Percentiles rank a stretch among this genome's conserved stretches.
These are phyloP conservation scores for Calocera viscosa DNA, from an alignment of 768 basidiomycete genomes.

Conservation along the genomic window DNA sequence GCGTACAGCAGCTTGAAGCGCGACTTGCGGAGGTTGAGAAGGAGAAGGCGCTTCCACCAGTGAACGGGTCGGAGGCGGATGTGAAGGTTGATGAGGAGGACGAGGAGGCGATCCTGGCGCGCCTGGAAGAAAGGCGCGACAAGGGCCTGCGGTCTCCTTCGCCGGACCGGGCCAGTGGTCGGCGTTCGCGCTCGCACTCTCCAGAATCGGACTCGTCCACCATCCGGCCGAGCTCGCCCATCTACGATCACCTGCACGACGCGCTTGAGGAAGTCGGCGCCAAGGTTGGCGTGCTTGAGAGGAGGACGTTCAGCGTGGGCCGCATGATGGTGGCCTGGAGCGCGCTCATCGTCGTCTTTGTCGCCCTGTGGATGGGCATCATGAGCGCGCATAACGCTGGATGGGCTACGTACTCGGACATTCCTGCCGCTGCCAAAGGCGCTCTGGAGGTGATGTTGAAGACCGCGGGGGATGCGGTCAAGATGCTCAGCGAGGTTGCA, in stretches of 20 bases:
- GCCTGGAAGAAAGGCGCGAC: background rate
- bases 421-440: too few species aligned
- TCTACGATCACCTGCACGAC: background rate
- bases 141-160: background rate
- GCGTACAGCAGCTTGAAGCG: background rate
- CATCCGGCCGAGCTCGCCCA: background rate
- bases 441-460: background rate
- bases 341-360: background rate
- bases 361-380: background rate
- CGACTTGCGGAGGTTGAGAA: background rate
- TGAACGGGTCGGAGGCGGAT: background rate
- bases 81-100: background rate
- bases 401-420: background rate
- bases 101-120: background rate
- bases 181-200: background rate
- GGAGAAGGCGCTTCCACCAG: background rate
- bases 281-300: background rate
- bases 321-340: background rate
- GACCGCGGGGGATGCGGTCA: background rate
- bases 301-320: background rate
- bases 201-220: background rate
- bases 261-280: background rate
- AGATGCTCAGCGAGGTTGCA: background rate
- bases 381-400: background rate
- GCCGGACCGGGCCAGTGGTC: background rate